A percentile compares a stretch with the other conserved stretches of the same genome.
Evolutionary conservation across 2,329 filamentous ascomycete species (phyloP).

Genomic region (Botrytis aclada): DNA sequence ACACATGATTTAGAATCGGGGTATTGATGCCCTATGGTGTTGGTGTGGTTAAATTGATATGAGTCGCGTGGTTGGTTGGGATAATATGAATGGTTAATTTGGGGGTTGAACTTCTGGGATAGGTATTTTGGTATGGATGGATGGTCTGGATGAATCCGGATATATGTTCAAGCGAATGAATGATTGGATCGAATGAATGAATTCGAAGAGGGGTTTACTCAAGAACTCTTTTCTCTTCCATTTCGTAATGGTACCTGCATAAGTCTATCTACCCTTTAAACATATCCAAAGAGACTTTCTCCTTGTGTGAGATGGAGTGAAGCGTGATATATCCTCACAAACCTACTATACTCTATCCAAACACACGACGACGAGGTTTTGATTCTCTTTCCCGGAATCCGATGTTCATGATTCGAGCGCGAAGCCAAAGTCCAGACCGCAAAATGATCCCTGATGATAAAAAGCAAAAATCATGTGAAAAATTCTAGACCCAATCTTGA

Average conservation of each 20-base stretch:
- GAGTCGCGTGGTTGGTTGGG: background rate
- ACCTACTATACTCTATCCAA: background rate
- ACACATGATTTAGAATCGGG: background rate
- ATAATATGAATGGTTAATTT: background rate
- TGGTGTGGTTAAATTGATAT: background rate
- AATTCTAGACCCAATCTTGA: background rate
- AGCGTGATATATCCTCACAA: background rate
- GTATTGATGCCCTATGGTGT: background rate
- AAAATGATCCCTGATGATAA: background rate
- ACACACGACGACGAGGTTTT: background rate
- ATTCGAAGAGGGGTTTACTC: background rate
- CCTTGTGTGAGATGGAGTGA: background rate
- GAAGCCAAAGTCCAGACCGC: background rate
- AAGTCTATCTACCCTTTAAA: background rate
- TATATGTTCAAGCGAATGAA: background rate
- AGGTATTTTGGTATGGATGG: background rate
- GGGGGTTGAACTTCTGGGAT: background rate
- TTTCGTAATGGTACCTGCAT: conserved; percentile 5
- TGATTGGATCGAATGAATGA: background rate
- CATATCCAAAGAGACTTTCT: background rate
- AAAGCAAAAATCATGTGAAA: background rate
- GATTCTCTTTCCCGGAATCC: background rate
- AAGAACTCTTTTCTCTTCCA: too few species aligned
- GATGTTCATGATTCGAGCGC: background rate
- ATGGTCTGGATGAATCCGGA: background rate